Conservation (phyloP, 202 grass and related monocot species). For the Thinopyrum obtusiflorum region DNA sequence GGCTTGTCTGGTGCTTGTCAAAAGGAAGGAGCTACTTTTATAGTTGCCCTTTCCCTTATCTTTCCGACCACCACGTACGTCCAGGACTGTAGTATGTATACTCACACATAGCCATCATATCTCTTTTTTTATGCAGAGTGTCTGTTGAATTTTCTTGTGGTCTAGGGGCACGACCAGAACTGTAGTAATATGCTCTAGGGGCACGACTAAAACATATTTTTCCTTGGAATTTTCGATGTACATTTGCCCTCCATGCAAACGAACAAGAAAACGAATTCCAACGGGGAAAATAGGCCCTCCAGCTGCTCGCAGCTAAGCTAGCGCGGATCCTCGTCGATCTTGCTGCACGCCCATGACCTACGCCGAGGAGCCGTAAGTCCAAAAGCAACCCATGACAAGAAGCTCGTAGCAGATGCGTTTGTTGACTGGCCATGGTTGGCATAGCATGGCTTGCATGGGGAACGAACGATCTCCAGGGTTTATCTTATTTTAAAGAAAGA, state of each 20-base stretch:
- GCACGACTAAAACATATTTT: not conserved
- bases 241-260: not conserved
- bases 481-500: slow-evolving; percentile 27
- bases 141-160: not conserved
- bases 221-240: not conserved
- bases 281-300: not conserved
- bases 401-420: slow-evolving; percentile 30
- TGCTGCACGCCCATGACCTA: slow-evolving; percentile 15
- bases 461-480: slow-evolving; percentile 33
- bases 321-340: slow-evolving; percentile 30
- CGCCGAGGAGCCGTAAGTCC: not conserved
- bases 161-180: not conserved
- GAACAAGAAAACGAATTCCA: not conserved
- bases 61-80: not conserved
- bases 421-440: slow-evolving; percentile 21
- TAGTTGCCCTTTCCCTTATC: not conserved
- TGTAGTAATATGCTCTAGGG: not conserved
- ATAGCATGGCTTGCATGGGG: slow-evolving; percentile 24
- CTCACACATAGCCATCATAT: not conserved
- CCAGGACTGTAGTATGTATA: not conserved
- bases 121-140: not conserved
- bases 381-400: slow-evolving; percentile 30
- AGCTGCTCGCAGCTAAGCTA: not conserved
- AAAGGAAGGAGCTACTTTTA: not conserved
- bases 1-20: not conserved